These are phyloP conservation scores for Ziziphus jujuba DNA, from an alignment of 306 rosid species.

Conservation along the genomic window DNA sequence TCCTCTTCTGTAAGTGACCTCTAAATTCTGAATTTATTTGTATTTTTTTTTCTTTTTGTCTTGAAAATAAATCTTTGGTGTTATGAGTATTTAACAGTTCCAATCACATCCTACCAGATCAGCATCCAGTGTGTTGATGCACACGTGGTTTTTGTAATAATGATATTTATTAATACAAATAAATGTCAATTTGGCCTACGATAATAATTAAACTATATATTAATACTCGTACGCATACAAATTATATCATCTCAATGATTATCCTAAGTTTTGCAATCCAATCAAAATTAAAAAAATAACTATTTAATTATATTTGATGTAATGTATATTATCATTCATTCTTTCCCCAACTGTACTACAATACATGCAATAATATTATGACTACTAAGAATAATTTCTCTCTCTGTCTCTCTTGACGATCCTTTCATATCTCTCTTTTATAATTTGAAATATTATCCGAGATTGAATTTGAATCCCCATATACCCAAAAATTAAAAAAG, in stretches of 20 bases:
- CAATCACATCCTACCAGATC: slow-evolving; percentile 14
- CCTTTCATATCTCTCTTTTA: background rate
- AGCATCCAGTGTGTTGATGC: slow-evolving; percentile 14
- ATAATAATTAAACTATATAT: no score
- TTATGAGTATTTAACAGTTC: background rate
- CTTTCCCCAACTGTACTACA: no score
- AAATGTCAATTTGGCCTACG: slow-evolving; percentile 16
- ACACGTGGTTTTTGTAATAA: slow-evolving; percentile 8
- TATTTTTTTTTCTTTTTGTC: no score
- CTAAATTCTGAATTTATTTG: no score
- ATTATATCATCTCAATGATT: slow-evolving; percentile 27
- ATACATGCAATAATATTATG: no score
- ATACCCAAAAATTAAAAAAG: no score
- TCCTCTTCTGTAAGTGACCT: no score
- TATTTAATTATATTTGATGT: background rate
- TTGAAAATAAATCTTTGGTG: no score
- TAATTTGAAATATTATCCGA: background rate
- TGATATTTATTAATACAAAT: background rate
- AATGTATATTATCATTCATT: no score
- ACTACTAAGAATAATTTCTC: no score
- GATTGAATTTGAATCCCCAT: no score
- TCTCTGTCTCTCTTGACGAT: background rate
- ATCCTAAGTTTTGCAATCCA: slow-evolving; percentile 33
- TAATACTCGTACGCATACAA: slow-evolving; percentile 6
- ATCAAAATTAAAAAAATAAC: background rate